Percentiles rank a stretch among this genome's conserved stretches.
phyloP scores from a whole-genome alignment of 306 rosid genomes.

The Trifolium dubium region DNA sequence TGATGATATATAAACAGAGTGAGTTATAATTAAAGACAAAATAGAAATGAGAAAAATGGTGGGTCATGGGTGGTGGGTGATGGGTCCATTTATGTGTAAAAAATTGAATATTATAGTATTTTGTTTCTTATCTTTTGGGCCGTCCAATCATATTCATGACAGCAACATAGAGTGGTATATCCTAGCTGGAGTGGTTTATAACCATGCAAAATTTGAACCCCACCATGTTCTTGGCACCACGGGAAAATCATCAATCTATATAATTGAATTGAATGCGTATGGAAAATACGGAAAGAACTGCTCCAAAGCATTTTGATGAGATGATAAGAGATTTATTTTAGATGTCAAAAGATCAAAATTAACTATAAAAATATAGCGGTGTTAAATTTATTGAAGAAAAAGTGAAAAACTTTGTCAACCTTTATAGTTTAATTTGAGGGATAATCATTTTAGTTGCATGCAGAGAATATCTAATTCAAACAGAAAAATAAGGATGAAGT shows the following conservation, averaged over 20 bases:
- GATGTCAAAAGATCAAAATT: too few relatives aligned
- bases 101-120: not conserved
- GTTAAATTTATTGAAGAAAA: too few relatives aligned
- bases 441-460: too few relatives aligned
- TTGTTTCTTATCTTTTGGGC: conserved; percentile 37
- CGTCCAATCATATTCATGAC: conserved; percentile 42
- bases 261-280: not conserved
- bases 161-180: conserved; percentile 21
- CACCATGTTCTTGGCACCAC: conserved; percentile 36
- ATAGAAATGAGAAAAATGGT: not conserved
- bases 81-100: conserved; percentile 38
- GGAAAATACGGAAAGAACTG: too few relatives aligned
- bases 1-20: conserved; percentile 36
- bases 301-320: too few relatives aligned
- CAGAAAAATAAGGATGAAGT: too few relatives aligned
- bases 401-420: too few relatives aligned
- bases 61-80: conserved; percentile 32
- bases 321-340: too few relatives aligned
- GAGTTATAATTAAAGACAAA: not conserved
- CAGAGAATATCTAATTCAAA: too few relatives aligned
- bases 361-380: too few relatives aligned
- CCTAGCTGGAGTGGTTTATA: conserved; percentile 34
- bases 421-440: too few relatives aligned
- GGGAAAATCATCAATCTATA: not conserved
- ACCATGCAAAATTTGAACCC: conserved; percentile 4